These are phyloP conservation scores for Termitomyces sp. DNA, from an alignment of 768 basidiomycete genomes.

Conservation along the genomic window DNA sequence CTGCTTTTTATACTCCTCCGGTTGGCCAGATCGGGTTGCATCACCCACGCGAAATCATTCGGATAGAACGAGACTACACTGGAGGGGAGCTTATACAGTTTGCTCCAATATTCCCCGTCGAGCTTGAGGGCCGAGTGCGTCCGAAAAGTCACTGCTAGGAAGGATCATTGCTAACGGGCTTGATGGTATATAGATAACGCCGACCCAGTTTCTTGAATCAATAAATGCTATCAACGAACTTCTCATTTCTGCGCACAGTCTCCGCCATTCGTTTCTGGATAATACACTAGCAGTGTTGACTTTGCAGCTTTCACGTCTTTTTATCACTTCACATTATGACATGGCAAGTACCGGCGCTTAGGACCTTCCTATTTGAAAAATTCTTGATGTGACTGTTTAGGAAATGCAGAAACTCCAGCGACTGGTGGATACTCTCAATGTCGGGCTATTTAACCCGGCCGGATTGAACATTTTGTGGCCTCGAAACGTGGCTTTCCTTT, in stretches of 20 bases:
- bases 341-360: slow-evolving; percentile 41
- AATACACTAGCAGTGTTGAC: slow-evolving; percentile 76
- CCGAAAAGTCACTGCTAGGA: not conserved
- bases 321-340: slow-evolving; percentile 74
- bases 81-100: slow-evolving; percentile 92
- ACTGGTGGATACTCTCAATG: slow-evolving; percentile 66
- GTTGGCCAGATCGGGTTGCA: slow-evolving; percentile 84
- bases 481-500: slow-evolving; percentile 79
- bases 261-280: slow-evolving; percentile 66
- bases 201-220: slow-evolving; percentile 84
- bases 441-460: slow-evolving; percentile 70
- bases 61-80: slow-evolving; percentile 89
- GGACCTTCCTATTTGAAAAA: not conserved
- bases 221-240: slow-evolving; percentile 88
- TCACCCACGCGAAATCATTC: slow-evolving; percentile 86
- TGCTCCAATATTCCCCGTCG: slow-evolving; percentile 81
- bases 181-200: slow-evolving; percentile 60
- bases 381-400: slow-evolving; percentile 32
- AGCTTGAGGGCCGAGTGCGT: slow-evolving; percentile 88
- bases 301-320: slow-evolving; percentile 71
- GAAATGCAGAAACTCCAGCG: slow-evolving; percentile 67
- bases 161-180: slow-evolving; percentile 4
- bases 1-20: slow-evolving; percentile 77
- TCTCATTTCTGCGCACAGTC: slow-evolving; percentile 82
- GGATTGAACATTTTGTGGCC: slow-evolving; percentile 91